Base-by-base conservation (phyloP, 345 rosid species). In the Alliaria petiolata region DNA sequence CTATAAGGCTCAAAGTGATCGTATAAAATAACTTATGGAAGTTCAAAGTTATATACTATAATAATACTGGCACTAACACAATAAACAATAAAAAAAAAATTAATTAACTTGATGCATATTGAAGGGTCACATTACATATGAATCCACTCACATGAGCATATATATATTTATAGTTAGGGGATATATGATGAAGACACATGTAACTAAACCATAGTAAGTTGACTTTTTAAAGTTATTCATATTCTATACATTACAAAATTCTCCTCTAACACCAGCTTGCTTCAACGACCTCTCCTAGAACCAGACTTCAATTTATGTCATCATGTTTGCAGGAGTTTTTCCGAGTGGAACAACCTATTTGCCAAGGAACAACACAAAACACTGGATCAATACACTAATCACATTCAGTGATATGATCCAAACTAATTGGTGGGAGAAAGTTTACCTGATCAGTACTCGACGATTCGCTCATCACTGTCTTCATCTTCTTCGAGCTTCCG, bases 401-500 rank as follows among this genome's bases (percentile, higher is more conserved):
- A 15, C 6, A 64, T 26, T 64, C 4, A n/a, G n/a, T 12, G 16
- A 15, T 13, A 44, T 25, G 39, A 51, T 60, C n/a, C 69, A n/a
- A 51, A 50, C 16, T 43, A 43, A 34, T 34, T 75, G 50, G 11
- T 42, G 1, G 17, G 12, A 42, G 57, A 65, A 22, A 33, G 56
- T 34, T n/a, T 65, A 75, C 78, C 63, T 75, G 79, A 62, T 75
- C 75, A 4, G 43, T 45, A 69, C 70, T 62, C 8, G 65, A 46
- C 4, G 79, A 76, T 28, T 10, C 59, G n/a, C 12, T 64, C 55
- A 25, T 33, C 62, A 43, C 49, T 8, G 47, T 70, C 76, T 76
- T 76, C 72, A 65, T 71, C 72, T 76, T 76, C 72, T 76, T 70
- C 4, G 72, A 76, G 62, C 72, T 64, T 43, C 61, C 72, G 36